Conservation (phyloP, 805 yeast species). For the Cyberlindnera samutprakarnensis region DNA sequence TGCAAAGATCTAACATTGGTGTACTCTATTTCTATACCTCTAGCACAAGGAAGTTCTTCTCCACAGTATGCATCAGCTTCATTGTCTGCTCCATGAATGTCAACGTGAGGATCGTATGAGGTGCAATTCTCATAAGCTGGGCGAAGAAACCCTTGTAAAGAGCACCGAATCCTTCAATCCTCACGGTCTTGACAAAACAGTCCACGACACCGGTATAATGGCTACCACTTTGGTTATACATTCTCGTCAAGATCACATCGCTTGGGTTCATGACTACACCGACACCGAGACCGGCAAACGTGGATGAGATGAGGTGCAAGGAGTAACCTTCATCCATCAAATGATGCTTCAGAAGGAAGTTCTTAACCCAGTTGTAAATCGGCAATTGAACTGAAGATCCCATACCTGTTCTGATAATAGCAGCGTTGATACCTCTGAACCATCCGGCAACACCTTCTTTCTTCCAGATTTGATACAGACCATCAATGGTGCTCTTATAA, state of each 20-base stretch:
- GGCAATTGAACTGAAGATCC: slow-evolving; percentile 96
- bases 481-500: slow-evolving; percentile 64
- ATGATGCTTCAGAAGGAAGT: slow-evolving; percentile 44
- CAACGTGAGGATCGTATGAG: slow-evolving; percentile 85
- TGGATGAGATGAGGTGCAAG: slow-evolving; percentile 66
- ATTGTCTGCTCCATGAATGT: slow-evolving; percentile 95
- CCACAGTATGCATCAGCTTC: slow-evolving; percentile 42
- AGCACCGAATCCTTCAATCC: slow-evolving; percentile 78
- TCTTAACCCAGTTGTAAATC: slow-evolving; percentile 73
- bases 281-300: slow-evolving; percentile 84
- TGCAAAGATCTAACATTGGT: no score
- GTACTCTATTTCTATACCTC: no score
- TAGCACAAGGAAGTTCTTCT: no score
- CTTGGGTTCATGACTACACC: slow-evolving; percentile 96
- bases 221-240: slow-evolving; percentile 89
- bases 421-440: slow-evolving; percentile 91
- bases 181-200: slow-evolving; percentile 78
- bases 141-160: slow-evolving; percentile 94
- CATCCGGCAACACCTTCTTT: slow-evolving; percentile 73
- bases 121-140: slow-evolving; percentile 85
- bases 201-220: slow-evolving; percentile 83
- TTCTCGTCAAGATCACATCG: slow-evolving; percentile 91
- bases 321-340: slow-evolving; percentile 55
- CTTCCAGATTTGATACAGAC: slow-evolving; percentile 51
- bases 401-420: slow-evolving; percentile 87